phyloP scores from a whole-genome alignment of 176 grass and related monocot genomes.

The Ensete ventricosum region DNA sequence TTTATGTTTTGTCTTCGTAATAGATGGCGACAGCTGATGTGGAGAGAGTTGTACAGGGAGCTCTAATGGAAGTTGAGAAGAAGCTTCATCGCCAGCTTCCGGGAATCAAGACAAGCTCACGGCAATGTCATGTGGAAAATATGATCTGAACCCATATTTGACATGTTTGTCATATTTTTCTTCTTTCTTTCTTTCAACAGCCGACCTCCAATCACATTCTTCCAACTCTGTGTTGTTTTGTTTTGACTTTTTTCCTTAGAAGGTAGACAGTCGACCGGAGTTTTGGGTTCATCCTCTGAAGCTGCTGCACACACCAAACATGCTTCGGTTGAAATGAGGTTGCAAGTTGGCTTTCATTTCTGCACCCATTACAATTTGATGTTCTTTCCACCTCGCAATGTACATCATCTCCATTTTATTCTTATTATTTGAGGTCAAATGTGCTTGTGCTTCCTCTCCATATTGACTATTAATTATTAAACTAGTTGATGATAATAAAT shows the following conservation, averaged over 20 bases:
- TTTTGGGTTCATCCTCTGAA: no score
- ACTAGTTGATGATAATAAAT: no score
- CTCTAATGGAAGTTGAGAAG: slow-evolving; percentile 6
- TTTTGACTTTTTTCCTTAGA: not conserved
- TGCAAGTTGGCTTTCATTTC: no score
- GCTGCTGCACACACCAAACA: no score
- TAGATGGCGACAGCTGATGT: slow-evolving; percentile 1
- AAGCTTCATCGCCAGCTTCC: slow-evolving; percentile 5
- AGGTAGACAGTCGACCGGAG: not conserved
- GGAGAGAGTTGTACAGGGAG: not conserved
- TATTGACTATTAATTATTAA: no score
- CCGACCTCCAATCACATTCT: not conserved
- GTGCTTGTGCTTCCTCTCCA: no score
- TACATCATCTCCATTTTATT: no score
- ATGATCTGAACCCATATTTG: not conserved
- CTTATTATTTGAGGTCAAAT: no score
- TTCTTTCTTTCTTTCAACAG: not conserved
- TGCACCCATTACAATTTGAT: no score
- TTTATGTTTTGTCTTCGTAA: not conserved
- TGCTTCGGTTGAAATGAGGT: no score
- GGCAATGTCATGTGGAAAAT: not conserved
- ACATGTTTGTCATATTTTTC: not conserved
- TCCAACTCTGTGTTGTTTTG: not conserved
- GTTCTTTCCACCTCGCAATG: no score
- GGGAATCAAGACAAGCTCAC: not conserved